phyloP scores from a whole-genome alignment of 2,329 filamentous ascomycete genomes.

The Dactylellina leptospora region DNA sequence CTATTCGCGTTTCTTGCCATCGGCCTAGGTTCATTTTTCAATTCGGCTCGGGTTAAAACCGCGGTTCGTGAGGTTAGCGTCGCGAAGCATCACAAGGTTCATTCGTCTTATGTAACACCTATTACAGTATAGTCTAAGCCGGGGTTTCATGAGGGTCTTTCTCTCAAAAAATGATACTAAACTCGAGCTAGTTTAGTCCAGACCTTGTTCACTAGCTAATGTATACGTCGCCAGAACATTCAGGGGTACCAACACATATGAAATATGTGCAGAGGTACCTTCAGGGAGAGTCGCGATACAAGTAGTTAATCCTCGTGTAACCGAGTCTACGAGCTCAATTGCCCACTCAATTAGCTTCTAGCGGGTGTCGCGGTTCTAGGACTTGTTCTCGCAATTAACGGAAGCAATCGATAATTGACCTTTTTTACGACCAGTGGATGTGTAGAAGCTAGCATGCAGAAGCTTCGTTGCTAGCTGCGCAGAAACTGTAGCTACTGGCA shows the following conservation, averaged over 20 bases:
- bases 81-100: constrained; percentile 1
- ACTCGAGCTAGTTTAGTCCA: constrained; percentile 4
- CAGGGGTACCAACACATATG: constrained; percentile 7
- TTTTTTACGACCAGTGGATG: neutral
- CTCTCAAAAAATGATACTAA: neutral
- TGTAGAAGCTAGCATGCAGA: neutral
- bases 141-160: neutral
- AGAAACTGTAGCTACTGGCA: neutral
- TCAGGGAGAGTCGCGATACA: too few relatives aligned
- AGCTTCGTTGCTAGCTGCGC: neutral
- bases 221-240: constrained; percentile 2
- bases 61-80: constrained; percentile 1
- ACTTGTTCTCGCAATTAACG: neutral
- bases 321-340: neutral
- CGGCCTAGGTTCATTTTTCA: neutral
- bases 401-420: neutral
- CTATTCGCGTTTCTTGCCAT: too few relatives aligned
- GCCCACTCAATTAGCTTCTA: neutral
- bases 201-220: neutral
- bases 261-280: too few relatives aligned
- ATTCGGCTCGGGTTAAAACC: constrained; percentile 1
- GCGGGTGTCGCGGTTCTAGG: constrained; percentile 19
- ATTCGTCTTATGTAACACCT: neutral
- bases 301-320: too few relatives aligned
- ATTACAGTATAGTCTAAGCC: constrained; percentile 1